A percentile compares a stretch with the other conserved stretches of the same genome.
These are phyloP conservation scores for Aspergillus thermomutatus DNA, from an alignment of 2,329 filamentous ascomycete species.

Conservation along the genomic window DNA sequence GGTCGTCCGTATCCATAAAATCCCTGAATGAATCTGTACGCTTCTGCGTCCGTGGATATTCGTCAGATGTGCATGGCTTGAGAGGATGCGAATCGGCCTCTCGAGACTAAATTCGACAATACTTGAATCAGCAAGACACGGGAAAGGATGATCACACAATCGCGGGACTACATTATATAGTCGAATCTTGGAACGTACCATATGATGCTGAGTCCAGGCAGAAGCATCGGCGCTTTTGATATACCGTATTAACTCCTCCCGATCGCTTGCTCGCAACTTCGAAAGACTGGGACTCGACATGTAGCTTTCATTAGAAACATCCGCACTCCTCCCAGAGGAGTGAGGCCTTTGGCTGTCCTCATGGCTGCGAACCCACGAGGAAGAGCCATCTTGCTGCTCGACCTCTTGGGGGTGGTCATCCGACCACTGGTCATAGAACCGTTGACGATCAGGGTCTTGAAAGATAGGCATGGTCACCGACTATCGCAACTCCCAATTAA, in stretches of 20 bases:
- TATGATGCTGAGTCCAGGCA: slow-evolving; percentile 65
- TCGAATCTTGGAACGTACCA: slow-evolving; percentile 47
- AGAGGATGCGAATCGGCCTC: not conserved
- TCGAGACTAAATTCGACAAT: not conserved
- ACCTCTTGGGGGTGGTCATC: slow-evolving; percentile 17
- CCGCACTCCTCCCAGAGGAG: slow-evolving; percentile 13
- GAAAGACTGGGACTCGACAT: slow-evolving; percentile 15
- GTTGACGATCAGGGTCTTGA: slow-evolving; percentile 32
- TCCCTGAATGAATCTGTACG: slow-evolving; percentile 11
- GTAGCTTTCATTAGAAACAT: slow-evolving; percentile 9
- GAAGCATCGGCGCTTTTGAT: slow-evolving; percentile 77
- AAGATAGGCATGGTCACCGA: slow-evolving; percentile 34
- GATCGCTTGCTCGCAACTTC: slow-evolving; percentile 46
- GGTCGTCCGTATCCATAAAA: slow-evolving; percentile 16
- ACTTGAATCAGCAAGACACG: not conserved
- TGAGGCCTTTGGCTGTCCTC: slow-evolving; percentile 6
- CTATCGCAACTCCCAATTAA: slow-evolving; percentile 11
- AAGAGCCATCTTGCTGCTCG: slow-evolving; percentile 1
- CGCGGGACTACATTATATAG: not conserved
- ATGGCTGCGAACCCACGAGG: slow-evolving; percentile 13
- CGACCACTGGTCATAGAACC: slow-evolving; percentile 24
- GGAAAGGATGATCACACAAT: not conserved
- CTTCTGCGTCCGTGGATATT: slow-evolving; percentile 17
- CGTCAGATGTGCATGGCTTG: slow-evolving; percentile 5
- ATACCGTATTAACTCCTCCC: slow-evolving; percentile 76